A percentile compares a stretch with the other conserved stretches of the same genome.
These are phyloP conservation scores for Aspergillus sp. DNA, from an alignment of 2,329 filamentous ascomycete species.

Conservation along the genomic window DNA sequence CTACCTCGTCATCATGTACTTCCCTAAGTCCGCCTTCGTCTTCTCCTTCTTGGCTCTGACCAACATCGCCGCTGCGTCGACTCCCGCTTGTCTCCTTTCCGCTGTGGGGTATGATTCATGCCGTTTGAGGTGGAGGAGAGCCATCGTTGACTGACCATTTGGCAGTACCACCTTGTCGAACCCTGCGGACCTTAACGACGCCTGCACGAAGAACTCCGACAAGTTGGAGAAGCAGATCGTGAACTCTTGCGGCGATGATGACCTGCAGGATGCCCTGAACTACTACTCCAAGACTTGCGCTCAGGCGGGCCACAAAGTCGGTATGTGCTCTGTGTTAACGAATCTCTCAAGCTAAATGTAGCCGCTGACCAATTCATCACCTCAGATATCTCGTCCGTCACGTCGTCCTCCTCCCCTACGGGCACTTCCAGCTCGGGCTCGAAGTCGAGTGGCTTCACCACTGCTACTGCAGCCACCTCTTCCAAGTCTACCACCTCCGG, in stretches of 20 bases:
- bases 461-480: slow-evolving; percentile 15
- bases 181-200: slow-evolving; percentile 37
- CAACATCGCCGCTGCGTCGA: slow-evolving; percentile 42
- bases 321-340: slow-evolving; percentile 23
- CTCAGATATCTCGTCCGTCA: slow-evolving; percentile 16
- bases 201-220: slow-evolving; percentile 38
- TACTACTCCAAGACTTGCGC: slow-evolving; percentile 41
- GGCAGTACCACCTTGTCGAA: slow-evolving; percentile 32
- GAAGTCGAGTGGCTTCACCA: slow-evolving; percentile 5
- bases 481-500: slow-evolving; percentile 16
- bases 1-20: slow-evolving; percentile 40
- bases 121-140: not conserved
- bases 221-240: slow-evolving; percentile 38
- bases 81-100: slow-evolving; percentile 52
- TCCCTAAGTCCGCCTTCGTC: slow-evolving; percentile 42
- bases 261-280: slow-evolving; percentile 34
- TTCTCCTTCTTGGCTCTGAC: slow-evolving; percentile 46
- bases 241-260: slow-evolving; percentile 33
- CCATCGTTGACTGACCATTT: slow-evolving; percentile 1
- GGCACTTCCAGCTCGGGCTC: slow-evolving; percentile 18
- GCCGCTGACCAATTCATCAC: not conserved
- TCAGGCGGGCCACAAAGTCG: slow-evolving; percentile 39
- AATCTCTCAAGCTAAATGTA: not conserved
- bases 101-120: slow-evolving; percentile 48
- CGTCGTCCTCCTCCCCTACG: slow-evolving; percentile 25